Evolutionary conservation across 2,329 filamentous ascomycete species (phyloP).

Genomic region (Monascus ruber): DNA sequence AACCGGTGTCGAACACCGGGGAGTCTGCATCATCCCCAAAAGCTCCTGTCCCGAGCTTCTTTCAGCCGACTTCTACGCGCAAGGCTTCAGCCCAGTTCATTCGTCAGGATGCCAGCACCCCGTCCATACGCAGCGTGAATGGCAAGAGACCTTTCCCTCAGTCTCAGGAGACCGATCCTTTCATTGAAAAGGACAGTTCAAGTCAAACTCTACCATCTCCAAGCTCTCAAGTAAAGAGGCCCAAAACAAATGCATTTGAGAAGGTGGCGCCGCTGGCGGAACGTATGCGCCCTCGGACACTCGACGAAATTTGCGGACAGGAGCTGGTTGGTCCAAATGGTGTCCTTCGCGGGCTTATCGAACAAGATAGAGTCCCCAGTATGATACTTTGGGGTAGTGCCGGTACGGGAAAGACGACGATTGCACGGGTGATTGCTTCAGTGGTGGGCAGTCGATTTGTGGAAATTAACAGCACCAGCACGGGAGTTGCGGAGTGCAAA

Average conservation of each 20-base stretch:
- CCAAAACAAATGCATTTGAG: constrained; percentile 52
- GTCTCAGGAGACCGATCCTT: constrained; percentile 11
- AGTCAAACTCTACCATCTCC: constrained; percentile 8
- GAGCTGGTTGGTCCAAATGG: constrained; percentile 77
- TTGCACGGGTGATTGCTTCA: constrained; percentile 78
- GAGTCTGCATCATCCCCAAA: constrained; percentile 24
- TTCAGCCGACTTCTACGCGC: constrained; percentile 40
- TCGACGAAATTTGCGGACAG: constrained; percentile 85
- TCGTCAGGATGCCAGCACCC: constrained; percentile 12
- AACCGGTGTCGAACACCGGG: constrained; percentile 33
- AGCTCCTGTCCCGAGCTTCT: constrained; percentile 41
- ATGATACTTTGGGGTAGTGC: constrained; percentile 72
- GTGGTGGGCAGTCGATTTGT: constrained; percentile 77
- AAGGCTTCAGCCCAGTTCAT: constrained; percentile 25
- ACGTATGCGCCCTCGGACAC: constrained; percentile 72
- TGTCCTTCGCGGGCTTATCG: constrained; percentile 76
- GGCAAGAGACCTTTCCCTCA: constrained; percentile 22
- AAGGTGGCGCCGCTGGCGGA: constrained; percentile 78
- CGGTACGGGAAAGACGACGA: constrained; percentile 49
- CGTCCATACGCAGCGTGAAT: constrained; percentile 15
- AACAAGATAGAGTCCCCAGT: constrained; percentile 73
- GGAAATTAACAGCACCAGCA: constrained; percentile 88
- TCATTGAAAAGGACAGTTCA: constrained; percentile 12
- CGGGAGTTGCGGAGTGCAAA: constrained; percentile 81
- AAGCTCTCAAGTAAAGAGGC: constrained; percentile 46